A percentile compares a stretch with the other conserved stretches of the same genome.
Evolutionary conservation across 2,329 filamentous ascomycete genomes (phyloP).

Genomic region (Fusarium sp.): DNA sequence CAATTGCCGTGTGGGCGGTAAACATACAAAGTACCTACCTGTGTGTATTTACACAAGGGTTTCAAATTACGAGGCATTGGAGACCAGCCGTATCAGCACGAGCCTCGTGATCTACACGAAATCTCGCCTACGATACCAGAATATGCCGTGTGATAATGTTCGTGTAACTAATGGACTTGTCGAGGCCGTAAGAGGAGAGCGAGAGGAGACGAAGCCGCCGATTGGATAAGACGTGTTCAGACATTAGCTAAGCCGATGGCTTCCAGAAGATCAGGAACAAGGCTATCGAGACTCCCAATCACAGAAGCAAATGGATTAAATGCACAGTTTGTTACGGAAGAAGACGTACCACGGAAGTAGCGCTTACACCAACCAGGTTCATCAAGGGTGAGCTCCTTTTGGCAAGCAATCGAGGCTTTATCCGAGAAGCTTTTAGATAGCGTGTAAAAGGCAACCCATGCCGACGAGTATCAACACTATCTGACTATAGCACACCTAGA

Average conservation of each 20-base stretch:
- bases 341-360: slow-evolving; percentile 4
- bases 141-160: slow-evolving; percentile 16
- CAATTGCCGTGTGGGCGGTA: slow-evolving; percentile 32
- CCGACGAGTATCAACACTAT: neutral
- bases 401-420: slow-evolving; percentile 5
- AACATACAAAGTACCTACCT: slow-evolving; percentile 9
- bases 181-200: slow-evolving; percentile 22
- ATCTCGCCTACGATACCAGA: slow-evolving; percentile 20
- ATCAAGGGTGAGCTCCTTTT: slow-evolving; percentile 15
- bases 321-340: neutral
- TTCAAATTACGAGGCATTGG: slow-evolving; percentile 31
- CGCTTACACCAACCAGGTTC: slow-evolving; percentile 13
- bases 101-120: slow-evolving; percentile 33
- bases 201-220: slow-evolving; percentile 31
- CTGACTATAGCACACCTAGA: neutral
- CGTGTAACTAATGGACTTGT: slow-evolving; percentile 27
- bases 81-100: slow-evolving; percentile 13
- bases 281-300: slow-evolving; percentile 25
- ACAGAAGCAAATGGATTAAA: slow-evolving; percentile 19
- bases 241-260: slow-evolving; percentile 15
- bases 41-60: slow-evolving; percentile 16
- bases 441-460: slow-evolving; percentile 4
- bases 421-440: slow-evolving; percentile 18
- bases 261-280: slow-evolving; percentile 19
- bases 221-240: slow-evolving; percentile 39